Conservation (phyloP, 305 asterid genomes). For the Fraxinus angustifolia region DNA sequence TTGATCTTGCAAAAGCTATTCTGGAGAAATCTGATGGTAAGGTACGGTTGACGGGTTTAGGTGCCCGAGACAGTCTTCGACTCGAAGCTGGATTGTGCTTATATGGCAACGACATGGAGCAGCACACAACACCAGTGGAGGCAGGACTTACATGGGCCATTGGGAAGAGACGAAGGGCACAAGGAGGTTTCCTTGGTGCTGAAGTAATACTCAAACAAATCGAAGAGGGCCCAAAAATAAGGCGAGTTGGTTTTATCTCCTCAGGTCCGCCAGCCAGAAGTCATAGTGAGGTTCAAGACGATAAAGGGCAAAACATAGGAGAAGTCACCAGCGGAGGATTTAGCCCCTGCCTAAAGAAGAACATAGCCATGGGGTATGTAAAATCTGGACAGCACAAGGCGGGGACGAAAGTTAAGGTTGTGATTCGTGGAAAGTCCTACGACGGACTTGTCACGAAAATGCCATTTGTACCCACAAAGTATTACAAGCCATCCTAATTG, state of each 20-base stretch:
- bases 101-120: slow-evolving; percentile 97
- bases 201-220: slow-evolving; percentile 84
- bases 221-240: slow-evolving; percentile 68
- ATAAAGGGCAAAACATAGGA: slow-evolving; percentile 79
- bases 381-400: slow-evolving; percentile 81
- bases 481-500: slow-evolving; percentile 67
- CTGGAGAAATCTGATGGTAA: slow-evolving; percentile 91
- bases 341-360: slow-evolving; percentile 93
- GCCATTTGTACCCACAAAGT: slow-evolving; percentile 89
- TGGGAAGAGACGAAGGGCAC: slow-evolving; percentile 93
- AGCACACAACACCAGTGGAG: slow-evolving; percentile 85
- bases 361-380: slow-evolving; percentile 96
- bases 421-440: slow-evolving; percentile 70
- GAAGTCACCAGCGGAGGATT: slow-evolving; percentile 98
- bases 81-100: slow-evolving; percentile 93
- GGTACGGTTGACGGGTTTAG: slow-evolving; percentile 78
- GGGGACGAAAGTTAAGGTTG: slow-evolving; percentile 75
- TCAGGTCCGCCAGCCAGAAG: slow-evolving; percentile 90
- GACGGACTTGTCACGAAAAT: slow-evolving; percentile 85
- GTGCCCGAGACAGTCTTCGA: slow-evolving; percentile 98
- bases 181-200: slow-evolving; percentile 94
- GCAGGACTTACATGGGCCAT: slow-evolving; percentile 99
- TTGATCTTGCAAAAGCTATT: slow-evolving; percentile 68
- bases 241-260: slow-evolving; percentile 83
- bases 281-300: slow-evolving; percentile 89